Conservation (phyloP, 1,284 basidiomycete genomes). For the Ceratobasidium sp. region DNA sequence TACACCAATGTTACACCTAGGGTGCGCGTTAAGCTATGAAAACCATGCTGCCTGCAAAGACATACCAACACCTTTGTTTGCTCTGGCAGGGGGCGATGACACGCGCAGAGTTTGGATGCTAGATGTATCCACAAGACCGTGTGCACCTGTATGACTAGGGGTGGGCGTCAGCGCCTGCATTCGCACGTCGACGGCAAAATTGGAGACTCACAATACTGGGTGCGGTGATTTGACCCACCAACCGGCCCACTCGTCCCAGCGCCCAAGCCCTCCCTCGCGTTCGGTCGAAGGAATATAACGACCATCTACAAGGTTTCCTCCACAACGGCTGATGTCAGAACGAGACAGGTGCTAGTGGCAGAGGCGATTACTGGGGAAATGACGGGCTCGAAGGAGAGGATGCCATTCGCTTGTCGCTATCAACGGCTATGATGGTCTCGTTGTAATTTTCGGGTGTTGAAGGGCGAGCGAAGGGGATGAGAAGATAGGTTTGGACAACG, state of each 20-base stretch:
- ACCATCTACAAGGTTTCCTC: conserved; percentile 55
- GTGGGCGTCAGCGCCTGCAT: background rate
- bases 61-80: conserved; percentile 58
- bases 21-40: background rate
- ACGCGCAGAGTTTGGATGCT: conserved; percentile 55
- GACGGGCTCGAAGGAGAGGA: conserved; percentile 13
- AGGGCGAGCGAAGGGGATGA: no score
- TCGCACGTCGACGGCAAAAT: conserved; percentile 29
- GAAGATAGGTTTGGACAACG: no score
- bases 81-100: conserved; percentile 54
- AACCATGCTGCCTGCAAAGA: conserved; percentile 47
- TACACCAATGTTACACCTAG: conserved; percentile 33
- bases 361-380: conserved; percentile 24
- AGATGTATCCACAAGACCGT: conserved; percentile 52
- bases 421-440: background rate
- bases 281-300: conserved; percentile 57
- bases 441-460: background rate
- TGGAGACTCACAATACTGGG: conserved; percentile 56
- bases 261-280: conserved; percentile 55
- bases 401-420: conserved; percentile 5
- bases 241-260: conserved; percentile 54
- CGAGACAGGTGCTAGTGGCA: conserved; percentile 20
- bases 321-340: conserved; percentile 52
- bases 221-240: conserved; percentile 55
- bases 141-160: conserved; percentile 56